Evolutionary conservation across 192 early-diverging fungal species (phyloP), one percentile per base, ranked within the genome.

Genomic region (Podila horticola): DNA sequence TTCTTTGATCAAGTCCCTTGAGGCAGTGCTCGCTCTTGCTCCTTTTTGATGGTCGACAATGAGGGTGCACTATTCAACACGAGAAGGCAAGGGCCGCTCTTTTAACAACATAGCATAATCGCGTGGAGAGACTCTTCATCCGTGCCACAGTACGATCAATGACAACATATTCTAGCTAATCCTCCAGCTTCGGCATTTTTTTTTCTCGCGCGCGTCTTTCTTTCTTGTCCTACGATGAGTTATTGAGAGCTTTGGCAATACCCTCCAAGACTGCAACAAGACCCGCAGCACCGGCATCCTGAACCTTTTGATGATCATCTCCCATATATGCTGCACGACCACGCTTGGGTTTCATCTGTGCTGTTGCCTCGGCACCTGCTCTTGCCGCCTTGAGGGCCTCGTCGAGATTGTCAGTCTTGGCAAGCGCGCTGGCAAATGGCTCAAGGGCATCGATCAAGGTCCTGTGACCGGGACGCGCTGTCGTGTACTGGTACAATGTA

Each of bases 401-500:
- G 12, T 87, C 55, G 12, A 83, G 70, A 41, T 84, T 67, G 30
- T 83, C 86, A n/a, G 79, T 76, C 45, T 82, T 60, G 28, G 74
- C 71, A 69, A 91, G 66, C 3, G 82, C 75, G 31, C 41, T 71
- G 12, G 91, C 84, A 87, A 94, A 94, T 10, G 93, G 93, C 38
- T 88, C 79, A 30, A 94, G 76, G 1, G 89, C 87, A 68, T 94
- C 93, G 66, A 94, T 92, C 48, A 94, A 82, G 3, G 93, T 94
- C 67, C 93, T 89, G 65, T 93, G 90, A 59, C 93, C 93, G 24
- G 86, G 84, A n/a, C 91, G 86, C 20, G 92, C 92, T 3, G 86
- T 88, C 0, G 92, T 93, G 77, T 93, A 92, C 65, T 85, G 82
- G 69, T 88, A 83, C 5, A 93, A 83, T 0, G 88, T 86, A 33